Base-by-base conservation (phyloP, 257 asterid species). In the Solanum appendiculatum region DNA sequence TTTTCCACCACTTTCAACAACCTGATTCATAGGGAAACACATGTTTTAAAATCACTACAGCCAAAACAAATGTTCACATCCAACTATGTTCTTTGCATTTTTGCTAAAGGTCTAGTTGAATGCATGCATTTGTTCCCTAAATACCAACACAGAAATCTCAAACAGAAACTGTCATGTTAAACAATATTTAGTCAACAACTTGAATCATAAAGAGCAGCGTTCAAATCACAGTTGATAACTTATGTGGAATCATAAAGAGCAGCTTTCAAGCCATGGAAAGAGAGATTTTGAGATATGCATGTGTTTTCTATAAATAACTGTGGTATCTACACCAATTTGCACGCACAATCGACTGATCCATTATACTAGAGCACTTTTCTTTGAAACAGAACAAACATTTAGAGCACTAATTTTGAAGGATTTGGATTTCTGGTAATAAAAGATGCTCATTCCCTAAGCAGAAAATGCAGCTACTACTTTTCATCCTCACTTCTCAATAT, bases 1-100 rank as follows among this genome's bases (percentile, higher is more conserved):
- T 94, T 95, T 97, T 88, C 99, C 99, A 33, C 98, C 99, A 80
- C 98, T 94, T 91, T 96, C 99, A 72, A 96, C 99, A 82, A 95
- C 99, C 99, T 96, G 88, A 68, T 87, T 78, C 70, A 5, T 63
- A 88, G 29, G 63, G 29, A 84, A 54, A 56, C 48, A 64, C 33
- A 27, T 42, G 63, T 42, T 78, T 27, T 40, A 44, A 58, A 44
- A 27, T 25, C 84, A 78, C 23, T 34, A 15, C n/a, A 42, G 84
- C 23, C 63, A 56, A 77, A 77, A 42, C 60, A 25, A 42, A 77
- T 40, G 56, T 56, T n/a, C 23, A 13, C 83, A 77, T 14, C 15
- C 84, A 77, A 42, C 42, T 69, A 33, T 8, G 77, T 42, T 69
- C 77, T 69, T 69, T 31, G 27, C 27, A 70, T 20, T 70, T 70